Evolutionary conservation across 495 filamentous ascomycete genomes (phyloP).

Genomic region (Penicillium bialowiezense): DNA sequence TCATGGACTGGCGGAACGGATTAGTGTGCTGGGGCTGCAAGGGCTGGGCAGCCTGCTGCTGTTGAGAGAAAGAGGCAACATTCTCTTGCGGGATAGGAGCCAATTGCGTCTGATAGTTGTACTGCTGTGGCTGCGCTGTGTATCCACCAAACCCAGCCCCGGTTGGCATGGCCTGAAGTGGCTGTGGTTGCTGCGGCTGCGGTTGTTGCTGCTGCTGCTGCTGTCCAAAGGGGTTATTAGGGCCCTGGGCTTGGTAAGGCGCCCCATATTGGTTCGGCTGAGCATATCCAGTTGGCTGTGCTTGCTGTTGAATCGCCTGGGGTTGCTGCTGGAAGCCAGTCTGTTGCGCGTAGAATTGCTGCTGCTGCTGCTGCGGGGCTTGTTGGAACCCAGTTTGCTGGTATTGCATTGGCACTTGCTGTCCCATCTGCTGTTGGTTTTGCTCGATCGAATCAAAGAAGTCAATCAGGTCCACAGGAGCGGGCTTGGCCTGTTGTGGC

Average conservation of each 20-base stretch:
- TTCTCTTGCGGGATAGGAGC: conserved; percentile 65
- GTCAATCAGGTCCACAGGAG: conserved; percentile 85
- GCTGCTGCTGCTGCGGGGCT: conserved; percentile 34
- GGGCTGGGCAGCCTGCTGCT: conserved; percentile 31
- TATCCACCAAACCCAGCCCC: conserved; percentile 89
- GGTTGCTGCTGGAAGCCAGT: conserved; percentile 37
- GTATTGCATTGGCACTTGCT: conserved; percentile 41
- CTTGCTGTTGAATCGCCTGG: conserved; percentile 24
- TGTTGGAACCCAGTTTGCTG: conserved; percentile 50
- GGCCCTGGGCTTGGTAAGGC: conserved; percentile 45
- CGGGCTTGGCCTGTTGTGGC: conserved; percentile 45
- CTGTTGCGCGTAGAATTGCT: conserved; percentile 31
- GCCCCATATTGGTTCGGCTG: conserved; percentile 31
- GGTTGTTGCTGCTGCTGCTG: conserved; percentile 20
- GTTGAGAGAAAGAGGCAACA: conserved; percentile 49
- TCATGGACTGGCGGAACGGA: conserved; percentile 84
- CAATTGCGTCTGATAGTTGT: conserved; percentile 48
- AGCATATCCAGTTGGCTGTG: conserved; percentile 16
- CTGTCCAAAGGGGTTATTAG: conserved; percentile 54
- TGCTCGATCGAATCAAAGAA: conserved; percentile 98
- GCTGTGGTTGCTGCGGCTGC: conserved; percentile 26
- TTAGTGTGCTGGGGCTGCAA: conserved; percentile 63
- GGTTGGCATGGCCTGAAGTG: conserved; percentile 62
- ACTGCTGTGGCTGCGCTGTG: conserved; percentile 61
- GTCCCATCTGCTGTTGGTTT: conserved; percentile 70